phyloP scores from a whole-genome alignment of 495 filamentous ascomycete species.

The Aspergillus egyptiacus region DNA sequence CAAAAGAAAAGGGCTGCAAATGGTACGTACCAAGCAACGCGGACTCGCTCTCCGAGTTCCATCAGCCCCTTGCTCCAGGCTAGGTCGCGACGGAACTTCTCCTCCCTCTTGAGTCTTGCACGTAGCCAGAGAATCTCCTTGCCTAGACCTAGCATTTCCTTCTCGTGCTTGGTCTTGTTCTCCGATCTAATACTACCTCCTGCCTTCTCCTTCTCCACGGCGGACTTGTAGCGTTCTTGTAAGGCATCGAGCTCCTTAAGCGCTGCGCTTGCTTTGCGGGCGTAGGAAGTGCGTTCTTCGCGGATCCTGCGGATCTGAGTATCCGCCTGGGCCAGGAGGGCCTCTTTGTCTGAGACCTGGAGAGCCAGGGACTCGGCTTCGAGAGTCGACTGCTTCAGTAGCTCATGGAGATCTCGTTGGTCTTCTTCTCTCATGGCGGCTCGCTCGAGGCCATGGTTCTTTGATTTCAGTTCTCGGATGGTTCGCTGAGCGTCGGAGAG shows the following conservation, averaged over 20 bases:
- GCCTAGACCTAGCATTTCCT: constrained; percentile 75
- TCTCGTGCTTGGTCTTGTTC: constrained; percentile 56
- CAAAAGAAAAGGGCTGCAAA: constrained; percentile 13
- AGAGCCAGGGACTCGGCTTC: constrained; percentile 58
- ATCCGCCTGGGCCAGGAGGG: constrained; percentile 51
- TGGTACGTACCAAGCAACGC: constrained; percentile 71
- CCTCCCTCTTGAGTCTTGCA: constrained; percentile 70
- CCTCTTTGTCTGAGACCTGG: constrained; percentile 49
- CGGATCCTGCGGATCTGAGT: constrained; percentile 50
- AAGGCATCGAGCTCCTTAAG: constrained; percentile 49
- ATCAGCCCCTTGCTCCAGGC: constrained; percentile 77
- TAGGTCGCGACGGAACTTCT: constrained; percentile 67
- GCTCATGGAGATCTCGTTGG: constrained; percentile 58
- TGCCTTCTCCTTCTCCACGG: constrained; percentile 45
- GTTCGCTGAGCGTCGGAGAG: constrained; percentile 56
- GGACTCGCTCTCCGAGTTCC: constrained; percentile 69
- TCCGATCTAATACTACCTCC: constrained; percentile 38
- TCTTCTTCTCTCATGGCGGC: constrained; percentile 49
- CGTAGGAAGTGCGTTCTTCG: constrained; percentile 50
- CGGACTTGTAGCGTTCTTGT: constrained; percentile 47
- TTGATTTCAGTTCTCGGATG: constrained; percentile 50
- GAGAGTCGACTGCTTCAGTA: constrained; percentile 60
- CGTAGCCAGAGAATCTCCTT: constrained; percentile 88
- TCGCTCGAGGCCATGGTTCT: constrained; percentile 44
- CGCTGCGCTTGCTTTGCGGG: constrained; percentile 43